phyloP scores from a whole-genome alignment of 2,329 filamentous ascomycete genomes.

The Aspergillus sp. region DNA sequence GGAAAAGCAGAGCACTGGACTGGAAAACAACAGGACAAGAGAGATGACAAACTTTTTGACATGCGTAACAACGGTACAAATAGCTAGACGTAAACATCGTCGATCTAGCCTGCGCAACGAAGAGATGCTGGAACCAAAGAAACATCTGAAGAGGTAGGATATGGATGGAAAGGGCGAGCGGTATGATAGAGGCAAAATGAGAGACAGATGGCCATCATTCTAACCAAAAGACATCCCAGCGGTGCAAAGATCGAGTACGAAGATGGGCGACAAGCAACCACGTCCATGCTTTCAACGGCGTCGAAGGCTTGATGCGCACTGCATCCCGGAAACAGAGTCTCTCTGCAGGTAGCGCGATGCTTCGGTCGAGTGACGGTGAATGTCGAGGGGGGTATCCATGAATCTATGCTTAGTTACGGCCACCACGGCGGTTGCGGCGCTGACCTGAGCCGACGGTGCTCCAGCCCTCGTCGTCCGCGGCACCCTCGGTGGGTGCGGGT shows the following conservation, averaged over 20 bases:
- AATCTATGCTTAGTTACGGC: constrained; percentile 46
- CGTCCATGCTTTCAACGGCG: neutral
- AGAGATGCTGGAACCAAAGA: constrained; percentile 29
- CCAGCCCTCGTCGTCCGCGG: constrained; percentile 53
- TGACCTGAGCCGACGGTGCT: constrained; percentile 52
- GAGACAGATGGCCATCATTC: constrained; percentile 31
- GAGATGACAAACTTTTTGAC: constrained; percentile 43
- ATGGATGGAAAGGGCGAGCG: constrained; percentile 21
- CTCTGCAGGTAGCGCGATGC: constrained; percentile 16
- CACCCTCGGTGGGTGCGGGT: constrained; percentile 35
- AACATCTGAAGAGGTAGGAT: constrained; percentile 16
- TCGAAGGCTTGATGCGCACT: neutral
- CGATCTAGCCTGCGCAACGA: constrained; percentile 33
- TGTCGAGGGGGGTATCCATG: constrained; percentile 38
- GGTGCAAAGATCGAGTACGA: constrained; percentile 6
- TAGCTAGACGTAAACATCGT: constrained; percentile 37
- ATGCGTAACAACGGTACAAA: constrained; percentile 39
- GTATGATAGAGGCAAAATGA: constrained; percentile 23
- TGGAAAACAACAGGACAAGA: constrained; percentile 29
- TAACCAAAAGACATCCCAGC: constrained; percentile 30
- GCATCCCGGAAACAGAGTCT: neutral
- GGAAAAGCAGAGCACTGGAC: constrained; percentile 37
- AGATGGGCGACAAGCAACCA: neutral
- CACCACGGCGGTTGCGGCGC: constrained; percentile 51
- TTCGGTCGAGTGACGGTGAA: constrained; percentile 24